These are phyloP conservation scores for Geotrichum histeridarum DNA, from an alignment of 1,139 yeast genomes.

Conservation along the genomic window DNA sequence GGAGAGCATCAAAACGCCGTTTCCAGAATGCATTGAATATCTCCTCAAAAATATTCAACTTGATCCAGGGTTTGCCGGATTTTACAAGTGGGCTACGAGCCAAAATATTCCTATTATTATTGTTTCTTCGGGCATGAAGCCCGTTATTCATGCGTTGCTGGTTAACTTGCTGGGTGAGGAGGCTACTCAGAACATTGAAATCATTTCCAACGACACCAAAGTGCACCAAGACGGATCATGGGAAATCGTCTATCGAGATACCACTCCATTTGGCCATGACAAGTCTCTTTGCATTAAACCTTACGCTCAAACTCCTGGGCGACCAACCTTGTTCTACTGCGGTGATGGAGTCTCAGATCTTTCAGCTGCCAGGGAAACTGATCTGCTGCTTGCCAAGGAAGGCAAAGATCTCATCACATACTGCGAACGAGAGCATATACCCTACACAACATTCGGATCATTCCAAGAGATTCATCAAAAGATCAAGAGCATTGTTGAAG, in stretches of 20 bases:
- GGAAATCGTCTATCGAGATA: constrained; percentile 83
- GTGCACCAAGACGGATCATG: constrained; percentile 56
- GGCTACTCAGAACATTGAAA: constrained; percentile 67
- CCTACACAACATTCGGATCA: constrained; percentile 74
- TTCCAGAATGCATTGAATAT: constrained; percentile 72
- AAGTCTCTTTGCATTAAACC: constrained; percentile 78
- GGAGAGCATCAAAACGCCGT: constrained; percentile 68
- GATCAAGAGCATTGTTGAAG: constrained; percentile 46
- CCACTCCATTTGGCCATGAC: constrained; percentile 88
- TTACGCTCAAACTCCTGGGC: constrained; percentile 42
- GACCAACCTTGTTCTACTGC: constrained; percentile 75
- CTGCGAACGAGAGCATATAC: constrained; percentile 74
- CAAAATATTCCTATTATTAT: constrained; percentile 73
- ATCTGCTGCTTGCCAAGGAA: constrained; percentile 83
- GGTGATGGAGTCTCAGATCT: constrained; percentile 97
- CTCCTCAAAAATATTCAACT: constrained; percentile 51
- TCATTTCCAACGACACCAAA: constrained; percentile 73
- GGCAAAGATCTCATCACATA: constrained; percentile 86
- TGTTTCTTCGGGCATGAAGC: constrained; percentile 84
- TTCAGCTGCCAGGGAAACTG: constrained; percentile 92
- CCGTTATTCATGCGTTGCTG: constrained; percentile 75
- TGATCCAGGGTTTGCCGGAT: constrained; percentile 85
- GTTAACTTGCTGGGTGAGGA: constrained; percentile 69
- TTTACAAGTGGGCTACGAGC: constrained; percentile 71
- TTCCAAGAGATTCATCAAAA: constrained; percentile 66